Evolutionary conservation across 257 asterid species (phyloP).

Genomic region (Fraxinus americana): DNA sequence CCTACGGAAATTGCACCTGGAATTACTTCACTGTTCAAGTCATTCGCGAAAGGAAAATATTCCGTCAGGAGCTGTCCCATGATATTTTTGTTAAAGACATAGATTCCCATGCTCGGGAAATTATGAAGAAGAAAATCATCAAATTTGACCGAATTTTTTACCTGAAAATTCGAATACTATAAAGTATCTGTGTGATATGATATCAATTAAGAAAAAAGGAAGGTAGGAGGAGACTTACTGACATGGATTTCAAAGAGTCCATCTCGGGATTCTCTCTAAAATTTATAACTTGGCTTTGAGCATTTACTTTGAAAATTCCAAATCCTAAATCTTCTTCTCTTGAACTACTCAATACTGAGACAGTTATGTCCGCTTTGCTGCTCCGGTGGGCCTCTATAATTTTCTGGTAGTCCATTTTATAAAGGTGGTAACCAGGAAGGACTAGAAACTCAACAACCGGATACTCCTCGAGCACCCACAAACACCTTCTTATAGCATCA

Average conservation of each 20-base stretch:
- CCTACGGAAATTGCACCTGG: slow-evolving; percentile 82
- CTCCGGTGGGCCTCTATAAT: slow-evolving; percentile 55
- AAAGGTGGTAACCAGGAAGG: slow-evolving; percentile 90
- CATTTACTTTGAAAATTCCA: slow-evolving; percentile 52
- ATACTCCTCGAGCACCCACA: slow-evolving; percentile 78
- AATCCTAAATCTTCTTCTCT: slow-evolving; percentile 45
- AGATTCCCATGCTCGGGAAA: slow-evolving; percentile 78
- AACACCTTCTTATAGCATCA: slow-evolving; percentile 80
- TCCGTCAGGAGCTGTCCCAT: slow-evolving; percentile 70
- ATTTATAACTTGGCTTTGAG: slow-evolving; percentile 45
- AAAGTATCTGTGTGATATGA: no score
- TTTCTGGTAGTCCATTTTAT: slow-evolving; percentile 77
- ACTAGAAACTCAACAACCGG: slow-evolving; percentile 57
- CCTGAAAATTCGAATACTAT: slow-evolving; percentile 40
- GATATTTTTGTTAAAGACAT: slow-evolving; percentile 61
- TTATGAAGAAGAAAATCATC: slow-evolving; percentile 5
- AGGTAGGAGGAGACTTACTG: slow-evolving; percentile 24
- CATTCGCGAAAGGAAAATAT: slow-evolving; percentile 63
- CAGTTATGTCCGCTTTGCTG: slow-evolving; percentile 56
- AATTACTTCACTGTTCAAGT: slow-evolving; percentile 63
- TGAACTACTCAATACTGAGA: slow-evolving; percentile 41
- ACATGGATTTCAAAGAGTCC: slow-evolving; percentile 11
- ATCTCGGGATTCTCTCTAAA: slow-evolving; percentile 40
- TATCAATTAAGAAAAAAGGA: neutral
- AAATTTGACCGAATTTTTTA: slow-evolving; percentile 9